Conservation (phyloP, 2,329 filamentous ascomycete genomes). For the Gnomoniopsis sp. region DNA sequence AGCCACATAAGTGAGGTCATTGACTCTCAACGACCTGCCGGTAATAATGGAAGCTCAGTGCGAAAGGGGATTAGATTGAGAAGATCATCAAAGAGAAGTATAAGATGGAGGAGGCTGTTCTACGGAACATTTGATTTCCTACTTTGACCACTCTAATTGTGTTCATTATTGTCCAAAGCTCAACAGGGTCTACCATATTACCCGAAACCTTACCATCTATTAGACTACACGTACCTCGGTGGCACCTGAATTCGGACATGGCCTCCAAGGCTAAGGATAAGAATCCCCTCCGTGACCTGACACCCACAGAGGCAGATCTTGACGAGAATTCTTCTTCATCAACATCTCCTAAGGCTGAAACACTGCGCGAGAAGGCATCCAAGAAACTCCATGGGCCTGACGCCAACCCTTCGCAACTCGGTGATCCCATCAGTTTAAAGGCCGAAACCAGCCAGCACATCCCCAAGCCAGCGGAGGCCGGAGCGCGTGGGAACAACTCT, state of each 20-base stretch:
- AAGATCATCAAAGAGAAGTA: neutral
- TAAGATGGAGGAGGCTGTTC: neutral
- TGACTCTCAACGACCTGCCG: neutral
- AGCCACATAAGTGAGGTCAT: conserved; percentile 11
- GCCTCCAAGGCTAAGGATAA: neutral
- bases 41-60: neutral
- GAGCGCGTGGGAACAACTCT: neutral
- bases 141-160: too few relatives aligned
- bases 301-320: conserved; percentile 15
- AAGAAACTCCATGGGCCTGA: conserved; percentile 6
- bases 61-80: neutral
- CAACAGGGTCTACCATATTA: neutral
- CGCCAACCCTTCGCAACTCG: conserved; percentile 7
- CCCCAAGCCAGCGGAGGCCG: neutral
- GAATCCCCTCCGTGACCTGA: conserved; percentile 14
- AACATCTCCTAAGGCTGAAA: neutral
- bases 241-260: neutral
- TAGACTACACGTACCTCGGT: neutral
- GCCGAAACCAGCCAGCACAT: conserved; percentile 7
- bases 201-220: neutral
- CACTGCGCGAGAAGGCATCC: conserved; percentile 11
- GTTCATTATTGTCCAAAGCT: too few relatives aligned
- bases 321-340: neutral
- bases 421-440: conserved; percentile 8
- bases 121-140: too few relatives aligned